Evolutionary conservation across 2,329 filamentous ascomycete species (phyloP).

Genomic region (Aphanocladium album): DNA sequence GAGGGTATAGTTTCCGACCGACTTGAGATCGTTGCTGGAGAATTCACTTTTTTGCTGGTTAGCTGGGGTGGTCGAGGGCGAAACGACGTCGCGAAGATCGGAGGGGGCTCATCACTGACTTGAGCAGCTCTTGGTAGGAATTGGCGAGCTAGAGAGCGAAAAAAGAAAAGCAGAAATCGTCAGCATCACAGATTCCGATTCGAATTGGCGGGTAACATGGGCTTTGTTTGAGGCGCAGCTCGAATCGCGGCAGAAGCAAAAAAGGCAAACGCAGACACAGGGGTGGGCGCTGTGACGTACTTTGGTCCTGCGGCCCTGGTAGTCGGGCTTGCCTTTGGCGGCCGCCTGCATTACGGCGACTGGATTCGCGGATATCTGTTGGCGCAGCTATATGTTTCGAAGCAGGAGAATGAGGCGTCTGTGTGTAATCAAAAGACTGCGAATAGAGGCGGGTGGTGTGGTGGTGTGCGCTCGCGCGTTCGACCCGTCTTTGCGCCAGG

Average conservation of each 20-base stretch:
- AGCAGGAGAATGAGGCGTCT: background rate
- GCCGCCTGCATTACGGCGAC: constrained; percentile 21
- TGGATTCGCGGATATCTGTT: background rate
- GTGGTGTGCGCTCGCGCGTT: constrained; percentile 3
- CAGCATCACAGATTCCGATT: background rate
- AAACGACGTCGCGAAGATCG: constrained; percentile 15
- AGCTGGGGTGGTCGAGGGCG: background rate
- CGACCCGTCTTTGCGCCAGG: background rate
- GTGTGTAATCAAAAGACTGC: background rate
- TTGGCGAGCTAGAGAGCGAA: constrained; percentile 67
- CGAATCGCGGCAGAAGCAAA: background rate
- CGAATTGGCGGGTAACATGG: background rate
- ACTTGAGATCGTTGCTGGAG: constrained; percentile 81
- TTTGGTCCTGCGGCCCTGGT: constrained; percentile 59
- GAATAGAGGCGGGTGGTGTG: background rate
- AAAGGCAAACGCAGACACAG: background rate
- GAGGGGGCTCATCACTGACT: constrained; percentile 64
- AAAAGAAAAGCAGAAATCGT: background rate
- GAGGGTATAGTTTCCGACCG: constrained; percentile 90
- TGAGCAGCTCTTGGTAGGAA: constrained; percentile 93
- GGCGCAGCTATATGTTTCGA: background rate
- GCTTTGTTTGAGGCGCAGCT: background rate
- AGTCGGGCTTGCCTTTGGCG: constrained; percentile 52
- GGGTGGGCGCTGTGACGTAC: constrained; percentile 26
- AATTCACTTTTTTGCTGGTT: constrained; percentile 72